Base-by-base conservation (phyloP, 805 yeast species). In the Phaffomyces opuntiae region DNA sequence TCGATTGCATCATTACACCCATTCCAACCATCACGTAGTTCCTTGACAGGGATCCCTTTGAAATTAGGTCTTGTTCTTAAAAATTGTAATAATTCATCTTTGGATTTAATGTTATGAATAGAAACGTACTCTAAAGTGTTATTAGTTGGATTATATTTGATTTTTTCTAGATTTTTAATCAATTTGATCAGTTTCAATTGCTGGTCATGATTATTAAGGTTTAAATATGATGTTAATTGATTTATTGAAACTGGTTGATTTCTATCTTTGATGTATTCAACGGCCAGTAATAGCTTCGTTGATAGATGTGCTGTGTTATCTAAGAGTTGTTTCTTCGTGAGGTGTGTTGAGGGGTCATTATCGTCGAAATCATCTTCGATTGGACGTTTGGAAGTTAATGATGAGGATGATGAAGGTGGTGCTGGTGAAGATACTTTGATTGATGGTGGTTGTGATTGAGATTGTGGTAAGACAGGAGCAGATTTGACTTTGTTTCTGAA, bases 1-100 rank as follows among this genome's bases (percentile, higher is more conserved):
- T 81, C 80, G 25, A 93, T 80, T 0, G 93, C 83, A 6, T 78
- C 81, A 35, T 83, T 64, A 62, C 96, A 91, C 14, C 89, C 91
- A 43, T 86, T 77, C 99, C 99, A 93, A 24, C 99, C 99, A 59
- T 88, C 96, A 54, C 78, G 78, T 42, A 81, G 64, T 44, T 72
- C 75, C 40, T 61, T 87, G 27, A 91, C 96, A 0, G 89, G 70
- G 2, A 83, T 75, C 3, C 99, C 98, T 60, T 82, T 86, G 63
- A 87, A 90, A 2, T 96, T 87, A 2, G 85, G 81, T 66, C 89
- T 96, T 24, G 80, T 71, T 55, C 89, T 75, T 50, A 93, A 72
- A 54, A 81, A 83, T 47, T 78, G 73, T 47, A 93, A 62, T 50
- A 93, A 69, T 52, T 87, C 96, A 46, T 81, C 86, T 3, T 83